Conservation (phyloP, 495 filamentous ascomycete species). For the Astrothelium macrocarpum region DNA sequence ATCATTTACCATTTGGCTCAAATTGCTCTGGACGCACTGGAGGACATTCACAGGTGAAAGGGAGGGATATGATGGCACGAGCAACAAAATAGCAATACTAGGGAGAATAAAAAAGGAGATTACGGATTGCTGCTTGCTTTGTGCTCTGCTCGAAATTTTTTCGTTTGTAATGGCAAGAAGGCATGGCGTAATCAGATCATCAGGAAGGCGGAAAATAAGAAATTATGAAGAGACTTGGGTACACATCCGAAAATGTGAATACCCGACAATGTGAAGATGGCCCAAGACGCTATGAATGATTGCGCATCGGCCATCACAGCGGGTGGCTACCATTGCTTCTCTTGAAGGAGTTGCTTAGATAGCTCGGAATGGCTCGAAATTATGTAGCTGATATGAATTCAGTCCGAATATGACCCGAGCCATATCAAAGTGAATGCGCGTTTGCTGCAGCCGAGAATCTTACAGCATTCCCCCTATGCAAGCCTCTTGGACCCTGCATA, state of each 20-base stretch:
- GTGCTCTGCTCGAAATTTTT: background rate
- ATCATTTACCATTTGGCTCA: background rate
- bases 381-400: background rate
- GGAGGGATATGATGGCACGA: background rate
- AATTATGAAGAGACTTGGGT: background rate
- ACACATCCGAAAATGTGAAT: background rate
- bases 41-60: background rate
- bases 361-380: background rate
- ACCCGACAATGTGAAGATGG: background rate
- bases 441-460: background rate
- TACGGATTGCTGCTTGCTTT: background rate
- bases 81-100: background rate
- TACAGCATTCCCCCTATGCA: background rate
- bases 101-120: background rate
- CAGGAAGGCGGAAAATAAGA: background rate
- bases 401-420: background rate
- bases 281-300: background rate
- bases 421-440: background rate
- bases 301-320: background rate
- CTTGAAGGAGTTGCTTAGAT: background rate
- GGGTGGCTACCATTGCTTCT: background rate
- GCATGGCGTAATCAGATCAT: background rate
- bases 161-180: conserved; percentile 4
- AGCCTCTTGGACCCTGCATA: background rate
- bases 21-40: conserved; percentile 1